Evolutionary conservation across 2,329 filamentous ascomycete species (phyloP).

Genomic region (Arachnomyces sp.): DNA sequence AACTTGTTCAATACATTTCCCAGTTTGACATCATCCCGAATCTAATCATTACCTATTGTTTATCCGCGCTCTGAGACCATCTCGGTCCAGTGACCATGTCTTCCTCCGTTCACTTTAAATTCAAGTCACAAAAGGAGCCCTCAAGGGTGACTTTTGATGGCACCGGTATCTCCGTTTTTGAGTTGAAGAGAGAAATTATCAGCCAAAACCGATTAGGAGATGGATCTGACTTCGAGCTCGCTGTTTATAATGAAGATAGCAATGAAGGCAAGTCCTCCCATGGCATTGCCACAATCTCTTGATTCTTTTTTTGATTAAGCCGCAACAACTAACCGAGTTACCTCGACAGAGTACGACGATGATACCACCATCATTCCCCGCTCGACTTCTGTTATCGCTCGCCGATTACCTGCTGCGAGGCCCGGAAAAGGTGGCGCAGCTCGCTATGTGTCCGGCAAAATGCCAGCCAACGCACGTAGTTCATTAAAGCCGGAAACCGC

Average conservation of each 20-base stretch:
- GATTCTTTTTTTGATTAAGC: slow-evolving; percentile 2
- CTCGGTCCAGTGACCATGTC: slow-evolving; percentile 55
- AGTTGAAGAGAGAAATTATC: slow-evolving; percentile 98
- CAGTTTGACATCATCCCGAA: background rate
- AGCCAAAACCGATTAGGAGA: slow-evolving; percentile 86
- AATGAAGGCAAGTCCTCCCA: slow-evolving; percentile 65
- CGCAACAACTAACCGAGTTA: slow-evolving; percentile 18
- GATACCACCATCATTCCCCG: slow-evolving; percentile 96
- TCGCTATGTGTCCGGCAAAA: slow-evolving; percentile 92
- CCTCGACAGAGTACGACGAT: slow-evolving; percentile 77
- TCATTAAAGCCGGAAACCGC: slow-evolving; percentile 52
- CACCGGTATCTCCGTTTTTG: slow-evolving; percentile 95
- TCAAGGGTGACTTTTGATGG: slow-evolving; percentile 94
- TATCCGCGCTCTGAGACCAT: background rate
- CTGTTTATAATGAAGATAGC: slow-evolving; percentile 86
- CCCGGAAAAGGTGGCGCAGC: slow-evolving; percentile 84
- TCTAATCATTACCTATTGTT: background rate
- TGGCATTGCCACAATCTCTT: background rate
- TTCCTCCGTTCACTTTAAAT: slow-evolving; percentile 99
- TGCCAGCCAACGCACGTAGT: slow-evolving; percentile 82
- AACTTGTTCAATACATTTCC: background rate
- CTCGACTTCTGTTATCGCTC: slow-evolving; percentile 86
- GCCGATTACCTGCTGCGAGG: slow-evolving; percentile 73
- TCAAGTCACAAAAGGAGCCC: slow-evolving; percentile 96
- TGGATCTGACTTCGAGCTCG: slow-evolving; percentile 91